Conservation (phyloP, 768 basidiomycete genomes). For the Russula sp. region DNA sequence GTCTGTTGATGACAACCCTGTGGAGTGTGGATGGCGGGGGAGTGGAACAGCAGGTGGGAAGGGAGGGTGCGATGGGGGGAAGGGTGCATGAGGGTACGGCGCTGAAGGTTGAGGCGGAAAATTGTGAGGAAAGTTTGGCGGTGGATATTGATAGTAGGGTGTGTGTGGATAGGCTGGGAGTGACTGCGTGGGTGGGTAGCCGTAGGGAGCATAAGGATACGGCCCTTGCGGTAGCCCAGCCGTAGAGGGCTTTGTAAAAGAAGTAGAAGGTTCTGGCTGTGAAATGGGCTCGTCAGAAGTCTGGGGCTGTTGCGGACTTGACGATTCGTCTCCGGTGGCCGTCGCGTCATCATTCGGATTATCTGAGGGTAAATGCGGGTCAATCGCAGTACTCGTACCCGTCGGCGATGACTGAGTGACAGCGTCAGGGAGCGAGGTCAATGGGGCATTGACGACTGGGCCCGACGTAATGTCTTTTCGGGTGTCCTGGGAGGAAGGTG, state of each 20-base stretch:
- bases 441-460: constrained; percentile 29
- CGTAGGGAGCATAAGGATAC: constrained; percentile 57
- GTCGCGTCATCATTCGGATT: not conserved
- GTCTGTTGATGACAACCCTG: constrained; percentile 32
- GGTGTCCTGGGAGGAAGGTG: constrained; percentile 29
- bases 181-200: constrained; percentile 44
- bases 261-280: constrained; percentile 7
- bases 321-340: not conserved
- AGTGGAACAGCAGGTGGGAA: constrained; percentile 32
- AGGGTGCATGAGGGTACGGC: constrained; percentile 40
- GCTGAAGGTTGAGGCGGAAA: constrained; percentile 36
- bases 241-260: not conserved
- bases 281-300: not conserved
- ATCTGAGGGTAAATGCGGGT: not conserved
- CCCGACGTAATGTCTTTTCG: constrained; percentile 28
- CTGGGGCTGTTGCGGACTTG: not conserved
- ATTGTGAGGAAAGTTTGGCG: constrained; percentile 41
- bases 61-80: constrained; percentile 35
- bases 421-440: constrained; percentile 26
- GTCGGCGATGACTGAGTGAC: constrained; percentile 27
- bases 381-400: constrained; percentile 12
- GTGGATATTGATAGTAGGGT: constrained; percentile 65
- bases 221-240: constrained; percentile 21
- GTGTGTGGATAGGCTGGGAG: constrained; percentile 58
- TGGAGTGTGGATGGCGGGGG: constrained; percentile 21